Evolutionary conservation across 2,329 filamentous ascomycete species (phyloP).

Genomic region (Beauveria sp.): DNA sequence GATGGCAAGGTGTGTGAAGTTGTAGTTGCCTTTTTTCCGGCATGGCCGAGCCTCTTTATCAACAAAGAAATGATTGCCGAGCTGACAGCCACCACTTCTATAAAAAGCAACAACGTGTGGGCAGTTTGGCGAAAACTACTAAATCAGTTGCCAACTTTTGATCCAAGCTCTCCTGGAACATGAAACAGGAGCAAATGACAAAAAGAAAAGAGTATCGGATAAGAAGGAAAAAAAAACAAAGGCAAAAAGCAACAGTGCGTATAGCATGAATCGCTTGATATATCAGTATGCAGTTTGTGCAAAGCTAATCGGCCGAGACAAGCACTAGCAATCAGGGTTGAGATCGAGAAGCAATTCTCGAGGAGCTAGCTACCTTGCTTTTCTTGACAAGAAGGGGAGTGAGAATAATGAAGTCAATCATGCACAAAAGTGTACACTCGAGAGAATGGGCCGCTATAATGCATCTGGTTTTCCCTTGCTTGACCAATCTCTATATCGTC

Average conservation of each 20-base stretch:
- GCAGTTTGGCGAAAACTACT: background rate
- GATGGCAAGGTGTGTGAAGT: too few relatives aligned
- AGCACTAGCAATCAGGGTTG: background rate
- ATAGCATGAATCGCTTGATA: too few relatives aligned
- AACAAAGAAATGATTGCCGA: too few relatives aligned
- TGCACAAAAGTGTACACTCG: too few relatives aligned
- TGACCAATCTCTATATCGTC: too few relatives aligned
- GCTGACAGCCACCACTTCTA: background rate
- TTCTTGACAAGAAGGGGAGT: background rate
- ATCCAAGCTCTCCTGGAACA: constrained; percentile 2
- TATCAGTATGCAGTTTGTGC: too few relatives aligned
- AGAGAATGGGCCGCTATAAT: too few relatives aligned
- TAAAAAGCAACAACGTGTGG: background rate
- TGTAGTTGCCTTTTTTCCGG: background rate
- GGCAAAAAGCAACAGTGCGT: background rate
- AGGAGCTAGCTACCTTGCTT: background rate
- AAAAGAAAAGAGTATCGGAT: background rate
- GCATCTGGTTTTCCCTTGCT: too few relatives aligned
- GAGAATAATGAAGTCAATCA: background rate
- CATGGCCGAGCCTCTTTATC: background rate
- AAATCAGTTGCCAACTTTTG: background rate
- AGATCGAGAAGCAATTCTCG: background rate
- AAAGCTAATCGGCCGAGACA: too few relatives aligned
- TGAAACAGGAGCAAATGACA: constrained; percentile 1
- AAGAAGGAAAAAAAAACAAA: background rate